Base-by-base conservation (phyloP, 169 alveolate species). In the Cyclospora cayetanensis region DNA sequence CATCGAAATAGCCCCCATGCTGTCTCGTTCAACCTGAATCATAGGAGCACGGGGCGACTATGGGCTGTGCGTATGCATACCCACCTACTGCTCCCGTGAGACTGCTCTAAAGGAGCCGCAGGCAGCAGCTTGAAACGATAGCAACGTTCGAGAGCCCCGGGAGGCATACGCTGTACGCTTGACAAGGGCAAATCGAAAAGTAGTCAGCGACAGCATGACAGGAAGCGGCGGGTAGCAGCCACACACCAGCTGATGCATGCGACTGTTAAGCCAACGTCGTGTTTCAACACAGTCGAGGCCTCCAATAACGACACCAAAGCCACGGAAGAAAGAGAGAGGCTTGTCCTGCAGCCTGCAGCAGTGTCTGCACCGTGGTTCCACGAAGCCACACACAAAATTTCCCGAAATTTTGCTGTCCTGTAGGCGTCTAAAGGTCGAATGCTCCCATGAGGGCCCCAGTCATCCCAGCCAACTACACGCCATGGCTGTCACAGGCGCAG, bases 221-320 rank as follows among this genome's bases (percentile, higher is more conserved):
- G 7, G 29, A 9, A 9, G 70, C 15, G n/a, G 70, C 34, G n/a
- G 70, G n/a, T 15, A 9, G 29, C 35, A 53, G 20, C 5, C 35
- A 9, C 82, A 2, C 29, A 96, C 98, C 85, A 97, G 66, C 31
- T 92, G 90, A 70, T 97, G 98, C 9, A 97, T 93, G 87, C 90
- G 92, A 52, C 95, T 74, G 89, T 97, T 97, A 20, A 97, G 93
- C 98, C 98, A 97, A 92, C 98, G 94, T 60, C 99, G 93, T 0
- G 98, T 98, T 90, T 96, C 98, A 25, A 98, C 91, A 91, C 97
- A 97, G 93, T 98, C 99, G 46, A 98, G 94, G 4, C 98, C 99
- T 31, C 98, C 97, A 37, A 97, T 95, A 27, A 97, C 94, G n/a
- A 97, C 82, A 34, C 95, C 95, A 87, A 97, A 97, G 90, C 94